phyloP scores from a whole-genome alignment of 768 basidiomycete genomes.

The Galerina sulciceps region DNA sequence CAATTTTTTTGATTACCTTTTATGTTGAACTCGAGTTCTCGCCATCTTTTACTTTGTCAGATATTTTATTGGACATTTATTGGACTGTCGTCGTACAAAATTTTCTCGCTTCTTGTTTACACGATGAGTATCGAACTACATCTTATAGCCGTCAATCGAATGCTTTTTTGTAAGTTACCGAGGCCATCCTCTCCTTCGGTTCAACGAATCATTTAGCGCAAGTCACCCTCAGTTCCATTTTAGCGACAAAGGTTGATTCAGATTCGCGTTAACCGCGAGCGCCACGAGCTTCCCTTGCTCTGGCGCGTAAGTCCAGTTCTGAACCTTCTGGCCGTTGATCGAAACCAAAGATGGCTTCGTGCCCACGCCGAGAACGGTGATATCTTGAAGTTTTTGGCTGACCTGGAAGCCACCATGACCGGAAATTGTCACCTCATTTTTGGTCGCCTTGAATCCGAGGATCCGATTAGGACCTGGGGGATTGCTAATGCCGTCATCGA shows the following conservation, averaged over 20 bases:
- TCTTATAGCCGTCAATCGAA: background rate
- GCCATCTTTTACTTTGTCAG: background rate
- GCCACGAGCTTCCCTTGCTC: conserved; percentile 47
- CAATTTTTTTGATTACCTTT: background rate
- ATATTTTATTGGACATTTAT: background rate
- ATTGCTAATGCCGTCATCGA: conserved; percentile 72
- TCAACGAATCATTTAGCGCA: background rate
- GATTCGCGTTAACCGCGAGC: conserved; percentile 37
- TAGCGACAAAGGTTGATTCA: conserved; percentile 40
- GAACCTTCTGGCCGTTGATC: conserved; percentile 37
- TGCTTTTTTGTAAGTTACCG: background rate
- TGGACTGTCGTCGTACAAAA: too few species aligned
- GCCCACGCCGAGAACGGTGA: conserved; percentile 65
- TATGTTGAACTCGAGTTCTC: background rate
- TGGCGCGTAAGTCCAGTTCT: conserved; percentile 43
- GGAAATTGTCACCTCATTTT: conserved; percentile 39
- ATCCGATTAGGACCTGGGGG: conserved; percentile 59
- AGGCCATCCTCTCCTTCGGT: background rate
- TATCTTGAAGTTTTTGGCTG: conserved; percentile 46
- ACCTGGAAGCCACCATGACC: conserved; percentile 46
- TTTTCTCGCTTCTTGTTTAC: too few species aligned
- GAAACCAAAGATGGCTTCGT: conserved; percentile 41
- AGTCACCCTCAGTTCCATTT: conserved; percentile 25
- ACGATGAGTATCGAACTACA: background rate
- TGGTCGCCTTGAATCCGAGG: conserved; percentile 46